Evolutionary conservation across 202 grass and related monocot genomes (phyloP).

Genomic region (Carex sylvatica): DNA sequence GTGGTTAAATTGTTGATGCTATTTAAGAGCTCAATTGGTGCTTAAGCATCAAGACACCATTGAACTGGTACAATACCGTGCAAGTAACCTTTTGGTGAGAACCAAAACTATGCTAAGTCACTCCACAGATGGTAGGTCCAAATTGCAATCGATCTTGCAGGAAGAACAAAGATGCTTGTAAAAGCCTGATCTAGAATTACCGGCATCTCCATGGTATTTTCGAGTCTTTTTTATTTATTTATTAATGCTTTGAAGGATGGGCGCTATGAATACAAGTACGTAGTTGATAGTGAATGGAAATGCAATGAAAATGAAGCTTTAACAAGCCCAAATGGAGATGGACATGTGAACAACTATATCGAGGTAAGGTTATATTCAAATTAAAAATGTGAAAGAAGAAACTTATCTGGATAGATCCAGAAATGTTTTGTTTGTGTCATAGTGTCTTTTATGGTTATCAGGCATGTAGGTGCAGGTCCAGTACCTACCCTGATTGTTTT

Average conservation of each 20-base stretch:
- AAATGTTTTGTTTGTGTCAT: neutral
- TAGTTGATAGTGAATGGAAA: constrained; percentile 76
- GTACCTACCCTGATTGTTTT: neutral
- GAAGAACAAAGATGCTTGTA: neutral
- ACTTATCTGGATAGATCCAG: neutral
- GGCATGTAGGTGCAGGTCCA: neutral
- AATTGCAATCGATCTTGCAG: neutral
- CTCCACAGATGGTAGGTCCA: neutral
- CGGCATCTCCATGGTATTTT: neutral
- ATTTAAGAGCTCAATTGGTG: neutral
- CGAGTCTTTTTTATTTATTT: neutral
- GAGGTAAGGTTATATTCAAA: constrained; percentile 38
- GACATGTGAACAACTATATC: constrained; percentile 90
- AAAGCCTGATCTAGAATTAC: neutral
- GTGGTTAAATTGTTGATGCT: neutral
- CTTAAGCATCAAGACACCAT: neutral
- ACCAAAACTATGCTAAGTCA: neutral
- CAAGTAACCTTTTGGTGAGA: neutral
- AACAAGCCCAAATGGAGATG: constrained; percentile 62
- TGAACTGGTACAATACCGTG: neutral
- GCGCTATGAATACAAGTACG: constrained; percentile 88
- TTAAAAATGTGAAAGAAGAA: neutral
- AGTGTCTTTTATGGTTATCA: neutral
- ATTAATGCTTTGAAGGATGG: constrained; percentile 62
- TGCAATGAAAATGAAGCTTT: constrained; percentile 55